These are phyloP conservation scores for Backusella psychrophila DNA, from an alignment of 192 early-diverging fungal species.

Conservation along the genomic window DNA sequence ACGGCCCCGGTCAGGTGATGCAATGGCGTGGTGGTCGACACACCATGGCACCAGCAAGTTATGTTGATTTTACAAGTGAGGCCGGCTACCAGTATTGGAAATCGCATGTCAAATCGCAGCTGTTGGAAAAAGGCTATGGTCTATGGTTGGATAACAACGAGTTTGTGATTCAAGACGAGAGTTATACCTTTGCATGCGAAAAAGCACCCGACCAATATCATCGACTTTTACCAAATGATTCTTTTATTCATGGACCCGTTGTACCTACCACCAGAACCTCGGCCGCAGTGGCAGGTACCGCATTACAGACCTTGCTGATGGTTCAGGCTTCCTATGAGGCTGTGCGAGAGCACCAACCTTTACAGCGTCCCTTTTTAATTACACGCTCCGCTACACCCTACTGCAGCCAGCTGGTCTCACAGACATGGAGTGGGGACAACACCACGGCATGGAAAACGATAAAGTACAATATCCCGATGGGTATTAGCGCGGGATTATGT, in stretches of 20 bases:
- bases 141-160: constrained; percentile 65
- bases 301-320: constrained; percentile 57
- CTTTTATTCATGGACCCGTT: not conserved
- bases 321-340: constrained; percentile 56
- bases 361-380: constrained; percentile 51
- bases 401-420: constrained; percentile 44
- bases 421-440: constrained; percentile 64
- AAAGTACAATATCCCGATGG: constrained; percentile 63
- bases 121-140: constrained; percentile 50
- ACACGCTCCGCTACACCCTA: constrained; percentile 48
- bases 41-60: constrained; percentile 41
- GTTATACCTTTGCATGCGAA: constrained; percentile 45
- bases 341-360: constrained; percentile 34
- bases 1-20: constrained; percentile 28
- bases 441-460: constrained; percentile 56
- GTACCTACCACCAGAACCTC: not conserved
- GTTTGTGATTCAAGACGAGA: constrained; percentile 33
- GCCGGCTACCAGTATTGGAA: constrained; percentile 55
- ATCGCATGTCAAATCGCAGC: constrained; percentile 34
- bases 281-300: constrained; percentile 37
- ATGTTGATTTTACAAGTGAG: constrained; percentile 54
- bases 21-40: constrained; percentile 56
- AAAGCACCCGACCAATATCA: constrained; percentile 9
- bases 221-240: not conserved
- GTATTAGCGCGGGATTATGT: constrained; percentile 45